Evolutionary conservation across 1,284 basidiomycete species (phyloP).

Genomic region (Bondarzewia mesenterica): DNA sequence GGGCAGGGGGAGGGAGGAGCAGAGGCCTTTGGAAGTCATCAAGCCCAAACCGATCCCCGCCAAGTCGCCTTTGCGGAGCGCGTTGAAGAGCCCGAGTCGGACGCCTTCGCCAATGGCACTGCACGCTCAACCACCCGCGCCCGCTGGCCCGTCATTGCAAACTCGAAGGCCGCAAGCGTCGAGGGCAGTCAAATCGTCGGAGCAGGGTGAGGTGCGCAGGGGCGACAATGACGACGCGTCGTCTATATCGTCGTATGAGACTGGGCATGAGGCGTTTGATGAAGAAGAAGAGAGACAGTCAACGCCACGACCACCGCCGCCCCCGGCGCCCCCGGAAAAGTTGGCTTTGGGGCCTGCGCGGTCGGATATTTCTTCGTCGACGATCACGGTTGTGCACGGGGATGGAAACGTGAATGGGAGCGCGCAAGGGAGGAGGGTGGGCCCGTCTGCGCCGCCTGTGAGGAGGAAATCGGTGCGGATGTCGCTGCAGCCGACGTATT

Average conservation of each 20-base stretch:
- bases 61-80: slow-evolving; percentile 51
- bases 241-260: slow-evolving; percentile 54
- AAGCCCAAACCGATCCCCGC: slow-evolving; percentile 9
- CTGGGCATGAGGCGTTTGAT: slow-evolving; percentile 39
- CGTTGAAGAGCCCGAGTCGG: slow-evolving; percentile 45
- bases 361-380: slow-evolving; percentile 12
- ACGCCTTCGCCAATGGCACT: slow-evolving; percentile 32
- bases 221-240: slow-evolving; percentile 27
- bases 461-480: slow-evolving; percentile 70
- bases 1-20: too few relatives aligned
- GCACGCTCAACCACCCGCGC: not conserved
- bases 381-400: not conserved
- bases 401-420: not conserved
- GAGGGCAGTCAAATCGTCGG: too few relatives aligned
- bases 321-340: not conserved
- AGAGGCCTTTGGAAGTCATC: not conserved
- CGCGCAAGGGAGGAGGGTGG: not conserved
- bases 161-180: too few relatives aligned
- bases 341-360: not conserved
- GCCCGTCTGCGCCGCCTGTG: slow-evolving; percentile 19
- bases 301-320: not conserved
- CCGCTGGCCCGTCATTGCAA: slow-evolving; percentile 4
- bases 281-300: not conserved
- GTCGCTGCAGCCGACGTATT: slow-evolving; percentile 64
- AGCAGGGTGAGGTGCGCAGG: too few relatives aligned